phyloP scores from a whole-genome alignment of 2,329 filamentous ascomycete genomes.

The Cadophora sp. region DNA sequence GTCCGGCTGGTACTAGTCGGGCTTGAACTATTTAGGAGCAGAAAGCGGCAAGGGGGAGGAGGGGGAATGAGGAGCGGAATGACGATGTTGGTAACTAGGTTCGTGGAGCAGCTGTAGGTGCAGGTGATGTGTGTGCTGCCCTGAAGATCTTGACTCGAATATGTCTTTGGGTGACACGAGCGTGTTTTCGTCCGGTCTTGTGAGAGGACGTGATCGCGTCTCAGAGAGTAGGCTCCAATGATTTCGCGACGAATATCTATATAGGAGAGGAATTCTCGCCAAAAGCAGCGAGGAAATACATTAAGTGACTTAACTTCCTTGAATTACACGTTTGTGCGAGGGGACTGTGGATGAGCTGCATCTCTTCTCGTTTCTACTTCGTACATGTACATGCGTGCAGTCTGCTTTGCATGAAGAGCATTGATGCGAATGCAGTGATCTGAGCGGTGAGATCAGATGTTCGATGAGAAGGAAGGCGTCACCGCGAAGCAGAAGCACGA shows the following conservation, averaged over 20 bases:
- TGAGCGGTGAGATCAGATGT: constrained; percentile 30
- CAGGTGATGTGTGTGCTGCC: not conserved
- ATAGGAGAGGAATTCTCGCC: not conserved
- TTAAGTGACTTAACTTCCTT: not conserved
- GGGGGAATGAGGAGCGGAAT: constrained; percentile 14
- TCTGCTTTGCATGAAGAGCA: constrained; percentile 4
- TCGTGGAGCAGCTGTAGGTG: not conserved
- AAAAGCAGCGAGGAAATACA: constrained; percentile 26
- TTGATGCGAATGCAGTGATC: constrained; percentile 26
- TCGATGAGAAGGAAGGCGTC: constrained; percentile 4
- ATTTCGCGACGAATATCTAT: constrained; percentile 32
- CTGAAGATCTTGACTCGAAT: not conserved
- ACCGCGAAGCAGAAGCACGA: constrained; percentile 4
- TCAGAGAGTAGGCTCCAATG: constrained; percentile 30
- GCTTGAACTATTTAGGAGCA: not conserved
- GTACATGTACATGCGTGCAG: not conserved
- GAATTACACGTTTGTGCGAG: not conserved
- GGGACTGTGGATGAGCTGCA: constrained; percentile 18
- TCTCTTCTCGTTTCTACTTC: not conserved
- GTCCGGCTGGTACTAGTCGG: not conserved
- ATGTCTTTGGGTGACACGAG: not conserved
- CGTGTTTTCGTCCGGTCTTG: too few relatives aligned
- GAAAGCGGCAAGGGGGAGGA: not conserved
- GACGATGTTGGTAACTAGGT: not conserved
- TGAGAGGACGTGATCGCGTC: constrained; percentile 20